Conservation (phyloP, 805 yeast genomes). For the Ogataea ramenticola region DNA sequence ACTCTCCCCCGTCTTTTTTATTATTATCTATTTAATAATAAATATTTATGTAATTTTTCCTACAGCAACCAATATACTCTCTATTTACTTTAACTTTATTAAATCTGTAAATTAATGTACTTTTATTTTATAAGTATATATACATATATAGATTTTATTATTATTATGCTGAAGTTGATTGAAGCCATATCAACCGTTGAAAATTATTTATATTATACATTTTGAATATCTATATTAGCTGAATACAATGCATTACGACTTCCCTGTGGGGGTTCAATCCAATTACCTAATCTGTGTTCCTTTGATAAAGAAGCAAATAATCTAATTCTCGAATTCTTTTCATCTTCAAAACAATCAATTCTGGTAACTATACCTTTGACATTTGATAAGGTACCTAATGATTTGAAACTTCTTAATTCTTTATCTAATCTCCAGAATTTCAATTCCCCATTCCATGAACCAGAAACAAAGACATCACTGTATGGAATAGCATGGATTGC, state of each 20-base stretch:
- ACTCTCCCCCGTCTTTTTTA: too few relatives aligned
- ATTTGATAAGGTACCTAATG: conserved; percentile 47
- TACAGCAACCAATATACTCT: too few relatives aligned
- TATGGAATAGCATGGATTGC: conserved; percentile 76
- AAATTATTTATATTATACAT: conserved; percentile 2
- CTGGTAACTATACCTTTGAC: conserved; percentile 66
- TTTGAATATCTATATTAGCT: conserved; percentile 32
- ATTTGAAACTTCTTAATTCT: conserved; percentile 52
- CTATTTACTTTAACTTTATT: too few relatives aligned
- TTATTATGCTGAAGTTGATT: background rate
- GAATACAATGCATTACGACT: conserved; percentile 70
- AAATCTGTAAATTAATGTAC: too few relatives aligned
- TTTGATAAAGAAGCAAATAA: conserved; percentile 67
- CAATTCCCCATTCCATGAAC: conserved; percentile 79
- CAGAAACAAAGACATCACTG: conserved; percentile 76
- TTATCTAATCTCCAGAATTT: conserved; percentile 72
- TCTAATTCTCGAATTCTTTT: conserved; percentile 43
- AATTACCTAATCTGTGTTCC: conserved; percentile 86
- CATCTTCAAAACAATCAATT: conserved; percentile 48
- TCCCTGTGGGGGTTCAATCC: conserved; percentile 58
- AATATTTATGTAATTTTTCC: too few relatives aligned
- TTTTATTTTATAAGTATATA: too few relatives aligned
- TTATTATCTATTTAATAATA: too few relatives aligned
- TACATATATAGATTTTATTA: too few relatives aligned
- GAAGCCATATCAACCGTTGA: too few relatives aligned